These are phyloP conservation scores for Babesia bigemina DNA, from an alignment of 169 alveolate genomes.

Conservation along the genomic window DNA sequence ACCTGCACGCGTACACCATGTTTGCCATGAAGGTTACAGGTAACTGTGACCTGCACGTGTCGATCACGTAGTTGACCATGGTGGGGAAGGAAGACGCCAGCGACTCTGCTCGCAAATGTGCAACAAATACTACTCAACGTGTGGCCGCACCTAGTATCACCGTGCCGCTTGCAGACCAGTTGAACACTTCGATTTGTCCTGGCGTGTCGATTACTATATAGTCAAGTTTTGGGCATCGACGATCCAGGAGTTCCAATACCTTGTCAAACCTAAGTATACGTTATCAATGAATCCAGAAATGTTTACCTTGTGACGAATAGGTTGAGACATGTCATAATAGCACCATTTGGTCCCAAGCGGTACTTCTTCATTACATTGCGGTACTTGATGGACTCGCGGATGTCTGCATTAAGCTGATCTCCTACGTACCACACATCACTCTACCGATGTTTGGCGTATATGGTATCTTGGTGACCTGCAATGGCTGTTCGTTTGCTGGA, in stretches of 20 bases:
- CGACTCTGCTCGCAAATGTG: slow-evolving; percentile 77
- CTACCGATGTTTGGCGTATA: slow-evolving; percentile 67
- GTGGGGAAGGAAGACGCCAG: slow-evolving; percentile 93
- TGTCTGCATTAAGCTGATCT: slow-evolving; percentile 75
- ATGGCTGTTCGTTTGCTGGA: slow-evolving; percentile 58
- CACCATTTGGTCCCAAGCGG: slow-evolving; percentile 98
- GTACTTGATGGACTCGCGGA: slow-evolving; percentile 95
- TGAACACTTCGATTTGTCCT: slow-evolving; percentile 98
- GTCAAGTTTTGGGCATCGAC: slow-evolving; percentile 84
- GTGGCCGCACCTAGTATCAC: slow-evolving; percentile 80
- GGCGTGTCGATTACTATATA: slow-evolving; percentile 97
- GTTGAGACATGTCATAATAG: slow-evolving; percentile 96
- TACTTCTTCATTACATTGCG: slow-evolving; percentile 94
- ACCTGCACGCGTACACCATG: slow-evolving; percentile 95
- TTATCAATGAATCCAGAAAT: background rate
- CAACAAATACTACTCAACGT: background rate
- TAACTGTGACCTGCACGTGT: slow-evolving; percentile 92
- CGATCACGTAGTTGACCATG: slow-evolving; percentile 88
- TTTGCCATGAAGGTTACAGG: slow-evolving; percentile 98
- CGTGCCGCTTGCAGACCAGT: slow-evolving; percentile 98
- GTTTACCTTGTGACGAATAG: slow-evolving; percentile 90
- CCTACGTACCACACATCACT: slow-evolving; percentile 1
- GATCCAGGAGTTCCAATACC: slow-evolving; percentile 86
- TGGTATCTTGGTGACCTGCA: slow-evolving; percentile 63
- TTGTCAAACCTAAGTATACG: slow-evolving; percentile 85